Evolutionary conservation across 768 basidiomycete species (phyloP).

Genomic region (Myochromella boudieri): DNA sequence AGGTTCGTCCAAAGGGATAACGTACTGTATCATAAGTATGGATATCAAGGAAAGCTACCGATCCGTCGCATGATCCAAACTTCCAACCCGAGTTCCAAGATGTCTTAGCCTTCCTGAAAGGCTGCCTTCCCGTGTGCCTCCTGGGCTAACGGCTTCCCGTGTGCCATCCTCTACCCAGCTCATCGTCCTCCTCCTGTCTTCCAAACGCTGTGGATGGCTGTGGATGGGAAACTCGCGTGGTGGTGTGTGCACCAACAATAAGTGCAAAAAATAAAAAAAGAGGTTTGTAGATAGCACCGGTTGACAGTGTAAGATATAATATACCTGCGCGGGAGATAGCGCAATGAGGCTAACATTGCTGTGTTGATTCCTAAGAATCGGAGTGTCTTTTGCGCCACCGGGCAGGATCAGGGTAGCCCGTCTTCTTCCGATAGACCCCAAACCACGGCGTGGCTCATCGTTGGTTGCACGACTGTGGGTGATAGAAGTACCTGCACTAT

Average conservation of each 20-base stretch:
- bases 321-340: slow-evolving; percentile 73
- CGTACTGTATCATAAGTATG: slow-evolving; percentile 6
- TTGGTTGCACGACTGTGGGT: too few relatives aligned
- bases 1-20: too few relatives aligned
- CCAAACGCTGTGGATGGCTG: slow-evolving; percentile 27
- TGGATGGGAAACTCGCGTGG: slow-evolving; percentile 46
- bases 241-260: slow-evolving; percentile 67
- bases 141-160: slow-evolving; percentile 3
- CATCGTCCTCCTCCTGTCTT: slow-evolving; percentile 37
- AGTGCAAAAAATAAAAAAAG: slow-evolving; percentile 38
- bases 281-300: background rate
- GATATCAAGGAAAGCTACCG: slow-evolving; percentile 10
- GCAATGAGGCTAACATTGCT: slow-evolving; percentile 65
- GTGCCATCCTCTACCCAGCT: slow-evolving; percentile 32
- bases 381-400: slow-evolving; percentile 41
- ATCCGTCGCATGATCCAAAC: slow-evolving; percentile 21
- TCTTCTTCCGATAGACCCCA: slow-evolving; percentile 37
- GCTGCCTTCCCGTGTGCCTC: slow-evolving; percentile 23
- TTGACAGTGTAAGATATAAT: slow-evolving; percentile 17
- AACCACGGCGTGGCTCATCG: slow-evolving; percentile 26
- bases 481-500: slow-evolving; percentile 16
- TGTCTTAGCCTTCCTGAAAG: slow-evolving; percentile 21
- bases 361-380: slow-evolving; percentile 48
- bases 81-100: slow-evolving; percentile 19
- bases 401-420: slow-evolving; percentile 51